These are phyloP conservation scores for Melaleuca quinquenervia DNA, from an alignment of 345 rosid species.

Conservation along the genomic window DNA sequence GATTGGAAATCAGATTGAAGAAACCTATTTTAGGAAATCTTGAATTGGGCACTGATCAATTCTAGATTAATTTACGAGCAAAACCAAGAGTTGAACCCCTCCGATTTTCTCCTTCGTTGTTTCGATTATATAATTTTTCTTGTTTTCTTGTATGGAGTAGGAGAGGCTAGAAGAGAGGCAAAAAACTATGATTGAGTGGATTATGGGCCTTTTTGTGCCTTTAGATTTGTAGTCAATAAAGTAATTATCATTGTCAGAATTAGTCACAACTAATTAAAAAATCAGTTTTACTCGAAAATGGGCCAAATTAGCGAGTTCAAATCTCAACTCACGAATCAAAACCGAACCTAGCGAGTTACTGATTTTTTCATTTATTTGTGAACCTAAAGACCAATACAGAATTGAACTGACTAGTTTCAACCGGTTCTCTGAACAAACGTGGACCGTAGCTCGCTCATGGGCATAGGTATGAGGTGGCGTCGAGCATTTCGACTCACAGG, in stretches of 20 bases:
- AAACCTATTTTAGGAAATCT: neutral
- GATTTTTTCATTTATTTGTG: too few species aligned
- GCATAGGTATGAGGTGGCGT: too few species aligned
- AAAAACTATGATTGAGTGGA: neutral
- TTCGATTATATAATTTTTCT: neutral
- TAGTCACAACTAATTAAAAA: neutral
- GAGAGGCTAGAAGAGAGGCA: neutral
- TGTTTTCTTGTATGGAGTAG: too few species aligned
- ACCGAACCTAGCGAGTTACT: too few species aligned
- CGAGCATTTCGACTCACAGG: neutral
- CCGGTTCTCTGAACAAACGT: too few species aligned
- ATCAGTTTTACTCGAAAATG: neutral
- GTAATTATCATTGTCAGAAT: accelerated
- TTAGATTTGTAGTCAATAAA: neutral
- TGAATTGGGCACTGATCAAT: accelerated
- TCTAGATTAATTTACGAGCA: neutral
- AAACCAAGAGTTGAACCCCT: neutral
- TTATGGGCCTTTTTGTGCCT: neutral
- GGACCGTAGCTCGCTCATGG: neutral
- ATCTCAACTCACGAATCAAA: too few species aligned
- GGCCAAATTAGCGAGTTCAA: too few species aligned
- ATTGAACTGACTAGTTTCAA: too few species aligned
- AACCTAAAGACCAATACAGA: too few species aligned
- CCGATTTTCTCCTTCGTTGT: accelerated
- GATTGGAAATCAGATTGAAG: accelerated